Base-by-base conservation (phyloP, 108 stramenopile species). In the Conticribra guillardii region DNA sequence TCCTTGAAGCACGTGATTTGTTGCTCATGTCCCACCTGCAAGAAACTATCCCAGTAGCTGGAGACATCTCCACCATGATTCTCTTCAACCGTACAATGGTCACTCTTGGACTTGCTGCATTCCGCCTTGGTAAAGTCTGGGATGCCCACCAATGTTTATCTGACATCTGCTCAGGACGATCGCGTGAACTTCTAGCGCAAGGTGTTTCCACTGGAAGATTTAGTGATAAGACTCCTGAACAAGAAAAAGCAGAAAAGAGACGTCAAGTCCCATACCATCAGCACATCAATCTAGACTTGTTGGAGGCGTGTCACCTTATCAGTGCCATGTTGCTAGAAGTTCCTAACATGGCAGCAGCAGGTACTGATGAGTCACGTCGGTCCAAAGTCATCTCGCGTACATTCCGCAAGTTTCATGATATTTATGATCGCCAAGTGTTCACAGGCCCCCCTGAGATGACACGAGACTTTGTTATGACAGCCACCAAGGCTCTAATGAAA, bases 381-480 rank as follows among this genome's bases (percentile, higher is more conserved):
- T 32, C 64, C 27, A 80, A 90, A n/a, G 68, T 90, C 46, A 85
- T 96, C 54, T 96, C 95, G 21, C 94, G 96, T 47, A 87, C 90
- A 72, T 98, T 98, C 87, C 93, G 98, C 50, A 94, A 96, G 68
- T 85, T 91, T 56, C 72, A 90, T 53, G 97, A 98, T 59, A 95
- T 91, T 45, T 96, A 93, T 78, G 80, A 93, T 65, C 91, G 93
- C 46, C 97, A 98, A 81, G 94, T 96, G 21, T 99, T 99, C 72
- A 96, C 96, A 1, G 99, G 98, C 29, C 97, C 97, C 33, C 99
- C 99, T 7, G 99, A 99, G 78, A 96, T 95, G 67, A 98, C 95
- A 11, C 84, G 97, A 30, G 99, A 99, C 81, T 96, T 89, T 76
- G 93, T 99, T 49, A 95, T 99, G 86, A 76, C 91, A 22, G 98